Conservation (phyloP, 768 basidiomycete species). For the Russula olivacea region DNA sequence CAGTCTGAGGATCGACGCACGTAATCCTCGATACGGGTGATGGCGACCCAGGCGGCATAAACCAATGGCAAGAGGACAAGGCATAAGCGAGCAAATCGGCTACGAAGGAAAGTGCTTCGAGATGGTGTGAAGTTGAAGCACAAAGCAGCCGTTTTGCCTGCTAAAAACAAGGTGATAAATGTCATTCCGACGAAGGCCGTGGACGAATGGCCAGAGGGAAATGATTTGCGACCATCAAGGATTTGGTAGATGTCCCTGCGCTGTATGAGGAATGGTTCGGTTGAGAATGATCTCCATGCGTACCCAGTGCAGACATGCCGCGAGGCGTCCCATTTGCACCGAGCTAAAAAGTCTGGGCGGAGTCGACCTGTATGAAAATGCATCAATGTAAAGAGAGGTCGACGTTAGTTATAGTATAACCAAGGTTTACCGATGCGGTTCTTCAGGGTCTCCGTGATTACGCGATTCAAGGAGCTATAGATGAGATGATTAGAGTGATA, state of each 20-base stretch:
- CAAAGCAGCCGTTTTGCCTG: conserved; percentile 59
- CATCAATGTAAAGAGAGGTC: neutral
- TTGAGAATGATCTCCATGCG: conserved; percentile 1
- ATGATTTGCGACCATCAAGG: conserved; percentile 51
- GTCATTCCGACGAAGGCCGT: conserved; percentile 62
- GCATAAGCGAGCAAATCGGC: conserved; percentile 42
- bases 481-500: conserved; percentile 10
- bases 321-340: conserved; percentile 54
- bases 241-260: conserved; percentile 35
- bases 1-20: conserved; percentile 37
- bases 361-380: conserved; percentile 36
- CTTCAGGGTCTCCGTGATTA: conserved; percentile 49
- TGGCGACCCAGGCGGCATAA: conserved; percentile 56
- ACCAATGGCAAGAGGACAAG: conserved; percentile 49
- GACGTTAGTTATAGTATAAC: too few species aligned
- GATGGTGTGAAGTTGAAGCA: conserved; percentile 39
- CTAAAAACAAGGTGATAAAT: conserved; percentile 55
- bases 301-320: conserved; percentile 52
- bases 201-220: conserved; percentile 67
- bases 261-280: conserved; percentile 3
- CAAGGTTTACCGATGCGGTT: conserved; percentile 47
- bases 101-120: conserved; percentile 38
- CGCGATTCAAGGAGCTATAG: conserved; percentile 40
- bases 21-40: conserved; percentile 60
- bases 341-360: conserved; percentile 60